phyloP scores from a whole-genome alignment of 169 alveolate species.

The Babesia sp. region DNA sequence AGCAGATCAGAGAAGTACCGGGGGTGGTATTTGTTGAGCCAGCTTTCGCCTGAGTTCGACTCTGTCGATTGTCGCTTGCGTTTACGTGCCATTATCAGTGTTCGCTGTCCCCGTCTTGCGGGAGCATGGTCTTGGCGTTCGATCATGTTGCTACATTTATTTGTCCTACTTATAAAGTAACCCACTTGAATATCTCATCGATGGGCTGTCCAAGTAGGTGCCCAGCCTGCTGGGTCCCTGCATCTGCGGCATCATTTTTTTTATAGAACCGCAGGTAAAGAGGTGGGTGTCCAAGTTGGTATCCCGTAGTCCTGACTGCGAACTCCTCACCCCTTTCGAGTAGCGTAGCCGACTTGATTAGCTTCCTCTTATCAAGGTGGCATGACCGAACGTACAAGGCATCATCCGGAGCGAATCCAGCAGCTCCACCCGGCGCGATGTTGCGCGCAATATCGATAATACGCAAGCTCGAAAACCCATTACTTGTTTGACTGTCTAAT shows the following conservation, averaged over 20 bases:
- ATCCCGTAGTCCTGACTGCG: conserved; percentile 47
- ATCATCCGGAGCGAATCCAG: conserved; percentile 4
- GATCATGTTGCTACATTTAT: conserved; percentile 30
- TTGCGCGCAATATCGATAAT: conserved; percentile 50
- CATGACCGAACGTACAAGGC: conserved; percentile 33
- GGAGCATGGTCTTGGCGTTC: conserved; percentile 9
- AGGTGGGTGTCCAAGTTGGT: conserved; percentile 45
- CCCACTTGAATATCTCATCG: conserved; percentile 54
- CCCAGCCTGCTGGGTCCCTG: background rate
- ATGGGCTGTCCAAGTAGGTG: conserved; percentile 40
- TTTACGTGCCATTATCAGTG: background rate
- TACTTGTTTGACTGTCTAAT: conserved; percentile 18
- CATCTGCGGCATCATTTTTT: background rate
- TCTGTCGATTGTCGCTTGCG: conserved; percentile 2
- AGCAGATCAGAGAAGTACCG: conserved; percentile 73
- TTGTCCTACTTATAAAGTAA: background rate
- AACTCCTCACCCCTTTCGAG: conserved; percentile 51
- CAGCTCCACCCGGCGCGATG: conserved; percentile 41
- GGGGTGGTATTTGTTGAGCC: conserved; percentile 72
- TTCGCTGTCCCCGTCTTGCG: background rate
- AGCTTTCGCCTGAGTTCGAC: conserved; percentile 17
- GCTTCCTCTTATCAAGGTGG: conserved; percentile 26
- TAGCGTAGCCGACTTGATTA: conserved; percentile 37
- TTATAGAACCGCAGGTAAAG: conserved; percentile 41
- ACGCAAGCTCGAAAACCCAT: conserved; percentile 42